Evolutionary conservation across 208 protist species (phyloP).

Genomic region (Crithidia brevicula): DNA sequence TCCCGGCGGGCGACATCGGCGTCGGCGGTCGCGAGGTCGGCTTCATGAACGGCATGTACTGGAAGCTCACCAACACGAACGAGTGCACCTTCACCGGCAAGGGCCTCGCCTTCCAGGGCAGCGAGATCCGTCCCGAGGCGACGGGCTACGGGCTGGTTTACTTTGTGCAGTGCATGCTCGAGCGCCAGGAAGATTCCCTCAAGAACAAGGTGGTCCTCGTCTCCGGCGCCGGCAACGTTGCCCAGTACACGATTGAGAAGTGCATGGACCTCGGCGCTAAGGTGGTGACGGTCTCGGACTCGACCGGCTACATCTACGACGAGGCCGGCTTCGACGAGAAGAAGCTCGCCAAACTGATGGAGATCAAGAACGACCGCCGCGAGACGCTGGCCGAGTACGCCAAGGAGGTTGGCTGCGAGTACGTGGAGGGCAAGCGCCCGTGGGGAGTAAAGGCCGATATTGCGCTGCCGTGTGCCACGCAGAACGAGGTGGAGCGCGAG

Average conservation of each 20-base stretch:
- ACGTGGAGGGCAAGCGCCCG: slow-evolving; percentile 72
- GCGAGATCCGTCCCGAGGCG: slow-evolving; percentile 93
- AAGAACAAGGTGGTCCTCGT: slow-evolving; percentile 78
- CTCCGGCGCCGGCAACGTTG: slow-evolving; percentile 94
- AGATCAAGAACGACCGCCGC: slow-evolving; percentile 71
- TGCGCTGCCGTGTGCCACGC: slow-evolving; percentile 92
- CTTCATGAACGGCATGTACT: slow-evolving; percentile 93
- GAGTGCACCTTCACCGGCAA: slow-evolving; percentile 94
- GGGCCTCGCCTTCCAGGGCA: slow-evolving; percentile 86
- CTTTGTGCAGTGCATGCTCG: slow-evolving; percentile 87
- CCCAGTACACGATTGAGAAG: slow-evolving; percentile 87
- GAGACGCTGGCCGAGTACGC: slow-evolving; percentile 72
- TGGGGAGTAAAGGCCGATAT: slow-evolving; percentile 70
- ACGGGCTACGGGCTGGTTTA: slow-evolving; percentile 95
- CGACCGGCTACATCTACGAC: slow-evolving; percentile 79
- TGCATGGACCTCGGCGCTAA: slow-evolving; percentile 84
- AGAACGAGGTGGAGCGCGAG: slow-evolving; percentile 93
- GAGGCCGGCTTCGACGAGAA: slow-evolving; percentile 81
- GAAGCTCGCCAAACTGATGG: slow-evolving; percentile 67
- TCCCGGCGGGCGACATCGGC: slow-evolving; percentile 96
- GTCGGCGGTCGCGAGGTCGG: slow-evolving; percentile 93
- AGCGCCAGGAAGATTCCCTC: slow-evolving; percentile 47
- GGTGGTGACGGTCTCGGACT: slow-evolving; percentile 88
- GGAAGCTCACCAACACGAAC: slow-evolving; percentile 83
- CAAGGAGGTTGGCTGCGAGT: slow-evolving; percentile 63